phyloP scores from a whole-genome alignment of 371 early-diverging fungal species.

The Cokeromyces recurvatus region DNA sequence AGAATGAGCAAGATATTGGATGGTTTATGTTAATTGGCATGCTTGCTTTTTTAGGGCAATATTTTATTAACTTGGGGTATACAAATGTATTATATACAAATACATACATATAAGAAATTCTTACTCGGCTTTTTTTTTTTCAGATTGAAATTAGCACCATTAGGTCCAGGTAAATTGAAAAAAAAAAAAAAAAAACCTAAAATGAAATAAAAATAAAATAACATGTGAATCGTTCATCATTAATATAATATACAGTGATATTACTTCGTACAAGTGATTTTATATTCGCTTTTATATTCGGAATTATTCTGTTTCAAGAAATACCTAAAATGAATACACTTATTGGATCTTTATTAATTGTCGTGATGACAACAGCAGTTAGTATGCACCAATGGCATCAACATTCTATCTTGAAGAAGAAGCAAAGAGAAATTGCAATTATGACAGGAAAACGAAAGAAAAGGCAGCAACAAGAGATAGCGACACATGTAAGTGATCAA shows the following conservation, averaged over 20 bases:
- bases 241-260: conserved; percentile 19
- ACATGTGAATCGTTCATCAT: no score
- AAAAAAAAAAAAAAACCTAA: neutral
- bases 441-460: no score
- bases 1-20: conserved; percentile 15
- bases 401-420: no score
- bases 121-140: no score
- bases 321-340: conserved; percentile 47
- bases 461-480: no score
- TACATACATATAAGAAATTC: no score
- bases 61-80: conserved; percentile 61
- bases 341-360: conserved; percentile 60
- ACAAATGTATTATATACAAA: neutral
- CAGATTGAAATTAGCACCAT: conserved; percentile 65
- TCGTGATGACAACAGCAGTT: conserved; percentile 54
- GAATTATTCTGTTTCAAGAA: conserved; percentile 64
- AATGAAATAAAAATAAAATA: no score
- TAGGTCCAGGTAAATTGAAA: conserved; percentile 50
- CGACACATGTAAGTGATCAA: no score
- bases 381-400: conserved; percentile 54
- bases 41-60: conserved; percentile 69
- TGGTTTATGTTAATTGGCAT: conserved; percentile 46
- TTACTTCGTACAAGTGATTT: conserved; percentile 75
- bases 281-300: conserved; percentile 72
- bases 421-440: no score